Evolutionary conservation across 2,329 filamentous ascomycete species (phyloP), one percentile per base, ranked within the genome.

Genomic region (Trichoderma brevicompactum): DNA sequence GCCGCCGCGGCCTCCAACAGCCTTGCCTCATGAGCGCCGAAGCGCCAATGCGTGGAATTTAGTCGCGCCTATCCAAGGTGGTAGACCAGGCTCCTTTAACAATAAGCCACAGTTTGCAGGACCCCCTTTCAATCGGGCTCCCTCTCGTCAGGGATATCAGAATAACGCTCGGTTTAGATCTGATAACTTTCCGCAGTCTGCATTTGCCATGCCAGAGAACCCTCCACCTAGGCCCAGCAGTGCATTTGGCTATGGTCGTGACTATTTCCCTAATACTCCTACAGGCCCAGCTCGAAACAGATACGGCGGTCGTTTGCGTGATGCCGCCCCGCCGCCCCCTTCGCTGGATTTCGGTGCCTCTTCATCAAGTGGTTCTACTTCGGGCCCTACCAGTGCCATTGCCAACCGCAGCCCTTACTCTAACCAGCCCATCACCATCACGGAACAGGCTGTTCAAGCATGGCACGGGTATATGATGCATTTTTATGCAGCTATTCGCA

Each of bases 381-480:
- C 60, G 2, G 48, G 48, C 8, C 46, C 60, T 9, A 23, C 28
- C 12, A 60, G 41, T 32, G 40, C 68, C 41, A 50, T 75, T 40
- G 65, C 70, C n/a, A 66, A 55, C 23, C 70, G 71, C 40, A 65
- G 50, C 56, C 52, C 52, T 38, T 67, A 70, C 61, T 56, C 68
- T 8, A 70, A 70, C 0, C 74, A 76, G 12, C 72, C 76, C 10
- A 75, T 79, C 19, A 75, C 77, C 49, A 71, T 79, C 67, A 78
- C 74, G 3, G 76, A 78, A 41, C 72, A 72, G 52, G 71, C 72
- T 10, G 73, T 79, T 23, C 61, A 68, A 1, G 71, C 72, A 2
- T 79, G 77, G 77, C 74, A 76, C 59, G 74, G 75, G 38, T 72
- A 75, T 48, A 72, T 79, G 67, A 75, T 75, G 69, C 75, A 78